Percentiles rank a stretch among this genome's conserved stretches.
Conservation (phyloP, 148 eudicot genomes). For the Camellia japonica region DNA sequence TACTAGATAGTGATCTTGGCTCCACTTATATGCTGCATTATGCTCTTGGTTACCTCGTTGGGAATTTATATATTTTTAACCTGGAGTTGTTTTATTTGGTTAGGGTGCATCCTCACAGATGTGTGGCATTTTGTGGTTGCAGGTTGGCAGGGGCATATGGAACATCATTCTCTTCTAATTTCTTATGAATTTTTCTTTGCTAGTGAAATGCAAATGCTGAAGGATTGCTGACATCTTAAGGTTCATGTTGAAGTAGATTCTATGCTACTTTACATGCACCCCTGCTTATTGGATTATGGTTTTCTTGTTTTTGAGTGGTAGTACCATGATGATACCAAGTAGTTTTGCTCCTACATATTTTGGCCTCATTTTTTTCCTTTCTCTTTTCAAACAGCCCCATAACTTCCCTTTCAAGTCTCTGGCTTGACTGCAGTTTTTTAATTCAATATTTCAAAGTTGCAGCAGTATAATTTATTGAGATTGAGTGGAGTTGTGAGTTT, state of each 20-base stretch:
- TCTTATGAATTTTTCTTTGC: neutral
- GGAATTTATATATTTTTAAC: neutral
- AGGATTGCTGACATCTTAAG: slow-evolving; percentile 1
- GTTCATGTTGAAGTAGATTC: neutral
- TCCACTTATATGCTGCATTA: neutral
- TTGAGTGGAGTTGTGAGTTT: neutral
- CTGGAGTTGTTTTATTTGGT: neutral
- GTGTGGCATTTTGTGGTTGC: neutral
- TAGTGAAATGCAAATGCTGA: neutral
- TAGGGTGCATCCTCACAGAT: neutral
- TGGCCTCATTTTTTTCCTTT: neutral
- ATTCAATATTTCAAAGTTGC: neutral
- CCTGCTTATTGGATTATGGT: neutral
- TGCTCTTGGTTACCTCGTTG: neutral
- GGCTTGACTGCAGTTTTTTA: neutral
- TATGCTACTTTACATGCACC: neutral
- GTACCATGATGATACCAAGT: neutral
- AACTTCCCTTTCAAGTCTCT: slow-evolving; percentile 1
- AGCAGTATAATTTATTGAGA: too few species aligned
- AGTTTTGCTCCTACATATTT: neutral
- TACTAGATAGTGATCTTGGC: too few species aligned
- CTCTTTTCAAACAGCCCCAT: neutral
- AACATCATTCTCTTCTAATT: neutral
- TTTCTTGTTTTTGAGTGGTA: neutral
- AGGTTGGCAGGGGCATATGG: neutral